Evolutionary conservation across 163 green algal species (phyloP).

Genomic region (Scenedesmus sp.): DNA sequence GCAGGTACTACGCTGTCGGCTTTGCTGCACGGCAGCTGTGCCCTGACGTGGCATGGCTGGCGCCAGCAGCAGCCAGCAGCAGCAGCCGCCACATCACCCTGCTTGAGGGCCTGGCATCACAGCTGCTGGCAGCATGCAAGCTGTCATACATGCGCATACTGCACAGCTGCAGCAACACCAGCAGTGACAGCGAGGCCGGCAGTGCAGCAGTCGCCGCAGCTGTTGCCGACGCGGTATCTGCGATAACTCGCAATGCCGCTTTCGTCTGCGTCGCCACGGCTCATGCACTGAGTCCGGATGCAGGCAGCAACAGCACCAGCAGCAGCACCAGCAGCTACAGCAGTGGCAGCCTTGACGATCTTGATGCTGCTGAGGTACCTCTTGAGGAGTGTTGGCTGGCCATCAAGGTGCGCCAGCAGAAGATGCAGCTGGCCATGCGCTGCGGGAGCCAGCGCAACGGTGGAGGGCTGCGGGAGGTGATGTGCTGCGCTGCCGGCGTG

Average conservation of each 20-base stretch:
- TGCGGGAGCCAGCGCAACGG: not conserved
- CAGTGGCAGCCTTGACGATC: not conserved
- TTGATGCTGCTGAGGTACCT: not conserved
- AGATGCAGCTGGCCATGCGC: not conserved
- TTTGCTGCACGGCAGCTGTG: conserved; percentile 31
- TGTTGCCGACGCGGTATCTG: not conserved
- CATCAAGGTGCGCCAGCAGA: not conserved
- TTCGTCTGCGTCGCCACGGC: not conserved
- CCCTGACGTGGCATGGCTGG: too few relatives aligned
- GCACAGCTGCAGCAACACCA: not conserved
- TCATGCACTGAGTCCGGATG: too few relatives aligned
- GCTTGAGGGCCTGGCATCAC: not conserved
- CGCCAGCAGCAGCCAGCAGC: not conserved
- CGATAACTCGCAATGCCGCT: not conserved
- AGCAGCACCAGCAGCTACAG: not conserved
- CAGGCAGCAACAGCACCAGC: not conserved
- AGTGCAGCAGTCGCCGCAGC: not conserved
- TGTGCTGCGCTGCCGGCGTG: not conserved
- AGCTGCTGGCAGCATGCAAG: not conserved
- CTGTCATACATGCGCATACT: not conserved
- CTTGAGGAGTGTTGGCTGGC: not conserved
- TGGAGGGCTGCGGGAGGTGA: not conserved
- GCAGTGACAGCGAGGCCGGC: not conserved
- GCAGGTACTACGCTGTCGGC: conserved; percentile 31
- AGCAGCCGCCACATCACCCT: not conserved